These are phyloP conservation scores for Mariannaea sp. DNA, from an alignment of 2,329 filamentous ascomycete genomes.

Conservation along the genomic window DNA sequence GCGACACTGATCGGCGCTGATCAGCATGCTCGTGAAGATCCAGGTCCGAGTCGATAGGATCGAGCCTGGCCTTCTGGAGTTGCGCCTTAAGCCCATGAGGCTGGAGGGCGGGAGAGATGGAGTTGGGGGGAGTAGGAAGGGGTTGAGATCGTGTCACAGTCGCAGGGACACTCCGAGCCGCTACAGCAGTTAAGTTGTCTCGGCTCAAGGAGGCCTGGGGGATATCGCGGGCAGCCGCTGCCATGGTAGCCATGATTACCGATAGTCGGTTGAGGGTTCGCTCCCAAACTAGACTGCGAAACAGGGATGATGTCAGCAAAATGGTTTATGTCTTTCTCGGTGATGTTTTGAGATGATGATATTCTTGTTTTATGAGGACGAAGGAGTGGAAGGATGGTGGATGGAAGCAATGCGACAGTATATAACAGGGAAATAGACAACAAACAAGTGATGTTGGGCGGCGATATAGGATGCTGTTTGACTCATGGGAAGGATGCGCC, in stretches of 20 bases:
- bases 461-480: slow-evolving; percentile 25
- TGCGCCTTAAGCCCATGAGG: slow-evolving; percentile 79
- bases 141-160: slow-evolving; percentile 64
- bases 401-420: slow-evolving; percentile 19
- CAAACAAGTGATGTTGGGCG: slow-evolving; percentile 20
- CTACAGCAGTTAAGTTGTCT: slow-evolving; percentile 77
- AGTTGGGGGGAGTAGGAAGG: slow-evolving; percentile 91
- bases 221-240: slow-evolving; percentile 71
- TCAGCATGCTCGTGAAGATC: slow-evolving; percentile 71
- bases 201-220: slow-evolving; percentile 62
- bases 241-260: slow-evolving; percentile 67
- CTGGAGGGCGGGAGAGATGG: slow-evolving; percentile 85
- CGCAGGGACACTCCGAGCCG: slow-evolving; percentile 66
- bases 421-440: not conserved
- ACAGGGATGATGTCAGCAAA: slow-evolving; percentile 25
- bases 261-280: slow-evolving; percentile 42
- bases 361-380: not conserved
- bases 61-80: slow-evolving; percentile 62
- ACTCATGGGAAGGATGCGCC: slow-evolving; percentile 30
- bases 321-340: slow-evolving; percentile 6
- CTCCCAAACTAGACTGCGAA: slow-evolving; percentile 54
- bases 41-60: slow-evolving; percentile 81
- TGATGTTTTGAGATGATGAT: not conserved
- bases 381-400: not conserved
- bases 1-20: slow-evolving; percentile 48